Evolutionary conservation across 2,329 filamentous ascomycete species (phyloP).

Genomic region (Blastomyces parvus): DNA sequence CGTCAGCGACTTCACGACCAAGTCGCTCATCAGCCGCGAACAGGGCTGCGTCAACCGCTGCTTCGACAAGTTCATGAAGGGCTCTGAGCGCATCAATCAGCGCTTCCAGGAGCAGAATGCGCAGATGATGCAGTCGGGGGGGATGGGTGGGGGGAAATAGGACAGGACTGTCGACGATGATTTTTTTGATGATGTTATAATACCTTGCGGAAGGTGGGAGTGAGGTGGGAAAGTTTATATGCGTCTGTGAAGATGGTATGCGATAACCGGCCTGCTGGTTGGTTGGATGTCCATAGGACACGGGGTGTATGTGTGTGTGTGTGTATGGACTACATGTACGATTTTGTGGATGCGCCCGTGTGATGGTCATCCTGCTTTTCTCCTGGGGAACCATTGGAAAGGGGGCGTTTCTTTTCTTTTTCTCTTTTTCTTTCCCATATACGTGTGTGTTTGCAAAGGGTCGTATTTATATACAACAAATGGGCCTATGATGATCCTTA

Average conservation of each 20-base stretch:
- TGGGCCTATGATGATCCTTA: background rate
- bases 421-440: no score
- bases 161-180: no score
- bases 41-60: slow-evolving; percentile 88
- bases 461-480: background rate
- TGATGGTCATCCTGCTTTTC: background rate
- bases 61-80: slow-evolving; percentile 92
- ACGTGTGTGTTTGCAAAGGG: background rate
- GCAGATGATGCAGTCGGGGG: slow-evolving; percentile 54
- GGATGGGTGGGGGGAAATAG: slow-evolving; percentile 41
- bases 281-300: background rate
- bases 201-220: background rate
- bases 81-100: slow-evolving; percentile 79
- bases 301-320: background rate
- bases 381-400: background rate
- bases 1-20: slow-evolving; percentile 97
- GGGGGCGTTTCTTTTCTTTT: background rate
- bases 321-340: background rate
- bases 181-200: background rate
- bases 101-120: slow-evolving; percentile 73
- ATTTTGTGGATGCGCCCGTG: background rate
- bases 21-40: slow-evolving; percentile 79
- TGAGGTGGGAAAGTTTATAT: background rate
- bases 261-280: background rate
- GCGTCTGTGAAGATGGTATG: background rate